Conservation (phyloP, 2,329 filamentous ascomycete genomes). For the Gaeumannomyces sp. region DNA sequence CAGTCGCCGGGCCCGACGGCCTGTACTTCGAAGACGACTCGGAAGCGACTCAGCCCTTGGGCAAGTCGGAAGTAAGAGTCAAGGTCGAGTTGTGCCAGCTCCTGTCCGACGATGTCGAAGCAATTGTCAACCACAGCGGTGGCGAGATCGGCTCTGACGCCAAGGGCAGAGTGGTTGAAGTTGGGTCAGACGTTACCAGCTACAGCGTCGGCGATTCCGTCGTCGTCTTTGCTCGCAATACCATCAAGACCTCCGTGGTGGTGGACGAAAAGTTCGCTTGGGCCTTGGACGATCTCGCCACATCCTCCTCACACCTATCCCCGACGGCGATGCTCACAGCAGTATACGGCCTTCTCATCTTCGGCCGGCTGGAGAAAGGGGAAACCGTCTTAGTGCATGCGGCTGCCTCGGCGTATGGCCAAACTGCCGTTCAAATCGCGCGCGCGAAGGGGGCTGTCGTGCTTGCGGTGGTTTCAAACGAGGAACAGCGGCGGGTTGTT, state of each 20-base stretch:
- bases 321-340: conserved; percentile 36
- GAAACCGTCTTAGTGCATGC: conserved; percentile 36
- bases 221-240: conserved; percentile 30
- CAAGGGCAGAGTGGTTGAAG: conserved; percentile 28
- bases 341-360: conserved; percentile 33
- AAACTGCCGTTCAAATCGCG: conserved; percentile 37
- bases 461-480: conserved; percentile 27
- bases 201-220: conserved; percentile 36
- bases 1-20: conserved; percentile 12
- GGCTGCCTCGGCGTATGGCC: conserved; percentile 35
- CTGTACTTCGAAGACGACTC: conserved; percentile 17
- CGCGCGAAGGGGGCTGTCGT: conserved; percentile 32
- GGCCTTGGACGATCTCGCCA: conserved; percentile 16
- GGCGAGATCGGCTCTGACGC: conserved; percentile 29
- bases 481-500: conserved; percentile 32
- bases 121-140: conserved; percentile 12
- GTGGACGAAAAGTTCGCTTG: conserved; percentile 31
- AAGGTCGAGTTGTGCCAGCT: conserved; percentile 30
- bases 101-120: conserved; percentile 30
- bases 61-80: conserved; percentile 33
- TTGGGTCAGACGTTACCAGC: conserved; percentile 26
- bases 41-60: conserved; percentile 15
- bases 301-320: conserved; percentile 21
- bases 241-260: conserved; percentile 28
- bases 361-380: conserved; percentile 21